Evolutionary conservation across 1,284 basidiomycete genomes (phyloP), one percentile per base, ranked within the genome.

Genomic region (Mycena citricolor): DNA sequence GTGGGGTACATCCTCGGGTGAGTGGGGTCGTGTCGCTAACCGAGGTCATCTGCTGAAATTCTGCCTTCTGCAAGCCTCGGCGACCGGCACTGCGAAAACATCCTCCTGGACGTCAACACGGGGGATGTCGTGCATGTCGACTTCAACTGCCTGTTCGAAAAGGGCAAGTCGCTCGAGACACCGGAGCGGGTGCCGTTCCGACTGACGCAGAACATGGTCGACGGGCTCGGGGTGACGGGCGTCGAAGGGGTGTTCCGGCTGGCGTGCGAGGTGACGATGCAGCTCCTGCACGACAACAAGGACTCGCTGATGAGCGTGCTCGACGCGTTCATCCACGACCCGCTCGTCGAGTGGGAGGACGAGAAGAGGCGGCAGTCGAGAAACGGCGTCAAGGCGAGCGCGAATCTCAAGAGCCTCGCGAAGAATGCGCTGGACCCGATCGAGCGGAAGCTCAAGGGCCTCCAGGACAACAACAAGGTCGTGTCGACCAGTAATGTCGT

Each of bases 81-180:
- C 11, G 97, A 99, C 65, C 80, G 97, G 33, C 97, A 99, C 62
- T 86, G 90, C 56, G 97, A 99, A 67, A 99, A 99, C 61, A 97
- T 99, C 36, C 73, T 99, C 8, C 81, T 99, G 32, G 97, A 99
- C 60, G 78, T 76, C 2, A 84, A 83, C 46, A 88, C 84, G 0
- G 97, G 97, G 4, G 94, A 97, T 60, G 83, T 90, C 2, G 88
- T 99, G 2, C 97, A 99, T 57, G 94, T 99, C 36, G 97, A 99
- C 66, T 92, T 99, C 58, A 98, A 99, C 63, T 98, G 94, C 67
- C 73, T 99, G 10, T 99, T 99, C 57, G 97, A 99, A 57, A 95
- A 93, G 86, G 94, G 91, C 1, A 90, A 89, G 68, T 78, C 78
- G 3, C 77, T 99, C 33, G 92, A 95, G 57, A 87, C 90, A 2